A percentile compares a stretch with the other conserved stretches of the same genome.
Conservation (phyloP, 768 basidiomycete species). For the Boletellus emodensis region DNA sequence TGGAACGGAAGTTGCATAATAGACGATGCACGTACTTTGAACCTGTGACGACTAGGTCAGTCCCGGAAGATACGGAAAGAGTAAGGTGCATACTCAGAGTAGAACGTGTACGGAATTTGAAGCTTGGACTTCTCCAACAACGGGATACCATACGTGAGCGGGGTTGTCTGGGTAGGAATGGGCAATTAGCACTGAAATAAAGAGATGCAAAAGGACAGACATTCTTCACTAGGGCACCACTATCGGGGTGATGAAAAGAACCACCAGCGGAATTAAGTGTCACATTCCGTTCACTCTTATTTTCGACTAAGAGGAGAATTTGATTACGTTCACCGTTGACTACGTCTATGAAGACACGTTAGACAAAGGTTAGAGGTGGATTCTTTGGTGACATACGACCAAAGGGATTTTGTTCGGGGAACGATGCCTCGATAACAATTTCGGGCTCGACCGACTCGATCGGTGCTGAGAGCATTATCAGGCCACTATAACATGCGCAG, state of each 20-base stretch:
- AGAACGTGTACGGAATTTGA: constrained; percentile 66
- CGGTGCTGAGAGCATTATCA: constrained; percentile 17
- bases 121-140: constrained; percentile 56
- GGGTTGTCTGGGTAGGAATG: constrained; percentile 49
- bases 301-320: constrained; percentile 63
- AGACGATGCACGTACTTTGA: constrained; percentile 45
- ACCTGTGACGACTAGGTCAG: constrained; percentile 36
- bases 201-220: constrained; percentile 36
- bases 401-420: constrained; percentile 71
- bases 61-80: not conserved
- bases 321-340: constrained; percentile 81
- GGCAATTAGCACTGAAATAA: not conserved
- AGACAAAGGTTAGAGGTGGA: constrained; percentile 3
- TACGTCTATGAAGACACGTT: constrained; percentile 50
- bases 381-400: constrained; percentile 52
- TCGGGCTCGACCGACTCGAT: constrained; percentile 47
- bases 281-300: constrained; percentile 68
- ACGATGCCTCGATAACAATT: constrained; percentile 50
- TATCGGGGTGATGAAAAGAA: constrained; percentile 63
- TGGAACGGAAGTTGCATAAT: not conserved
- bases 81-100: constrained; percentile 67
- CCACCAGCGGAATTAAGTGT: constrained; percentile 64
- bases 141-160: constrained; percentile 47
- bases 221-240: constrained; percentile 65
- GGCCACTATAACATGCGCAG: not conserved